Percentiles rank a stretch among this genome's conserved stretches.
Evolutionary conservation across 495 filamentous ascomycete genomes (phyloP).

Genomic region (Penicillium paradoxum): DNA sequence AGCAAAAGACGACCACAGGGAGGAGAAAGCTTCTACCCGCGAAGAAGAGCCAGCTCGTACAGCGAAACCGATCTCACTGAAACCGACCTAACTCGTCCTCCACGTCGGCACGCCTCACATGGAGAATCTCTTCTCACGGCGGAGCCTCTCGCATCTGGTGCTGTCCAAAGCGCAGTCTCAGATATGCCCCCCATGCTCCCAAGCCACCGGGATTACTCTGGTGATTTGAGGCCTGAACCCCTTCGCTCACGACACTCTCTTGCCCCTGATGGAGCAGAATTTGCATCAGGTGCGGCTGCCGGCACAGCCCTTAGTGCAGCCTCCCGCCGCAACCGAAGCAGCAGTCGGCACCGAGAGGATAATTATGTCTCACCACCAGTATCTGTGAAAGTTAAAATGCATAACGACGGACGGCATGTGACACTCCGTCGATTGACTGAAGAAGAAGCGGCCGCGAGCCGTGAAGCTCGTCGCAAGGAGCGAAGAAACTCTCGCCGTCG

Average conservation of each 20-base stretch:
- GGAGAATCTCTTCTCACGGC: constrained; percentile 27
- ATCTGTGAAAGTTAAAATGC: constrained; percentile 74
- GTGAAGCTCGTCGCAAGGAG: constrained; percentile 49
- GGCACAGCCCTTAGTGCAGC: constrained; percentile 34
- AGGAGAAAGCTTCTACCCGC: constrained; percentile 56
- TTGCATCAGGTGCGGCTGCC: constrained; percentile 40
- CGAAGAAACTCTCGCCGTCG: constrained; percentile 39
- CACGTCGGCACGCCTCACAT: constrained; percentile 29
- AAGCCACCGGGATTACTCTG: constrained; percentile 47
- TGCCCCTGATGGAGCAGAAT: constrained; percentile 22
- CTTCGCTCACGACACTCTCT: constrained; percentile 19
- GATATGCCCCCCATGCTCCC: constrained; percentile 45
- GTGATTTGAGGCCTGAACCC: constrained; percentile 49
- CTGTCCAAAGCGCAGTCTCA: constrained; percentile 27
- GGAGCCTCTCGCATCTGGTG: constrained; percentile 34
- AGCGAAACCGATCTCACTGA: constrained; percentile 42
- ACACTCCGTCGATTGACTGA: constrained; percentile 77
- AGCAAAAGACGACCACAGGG: constrained; percentile 49
- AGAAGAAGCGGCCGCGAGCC: constrained; percentile 66
- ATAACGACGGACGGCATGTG: constrained; percentile 73
- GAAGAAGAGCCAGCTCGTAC: constrained; percentile 44
- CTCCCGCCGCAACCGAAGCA: constrained; percentile 35
- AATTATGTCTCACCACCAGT: constrained; percentile 57
- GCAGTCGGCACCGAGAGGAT: constrained; percentile 34
- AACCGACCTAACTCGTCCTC: constrained; percentile 38